A percentile compares a stretch with the other conserved stretches of the same genome.
These are phyloP conservation scores for Leccinum subtestaceum DNA, from an alignment of 768 basidiomycete genomes.

Conservation along the genomic window DNA sequence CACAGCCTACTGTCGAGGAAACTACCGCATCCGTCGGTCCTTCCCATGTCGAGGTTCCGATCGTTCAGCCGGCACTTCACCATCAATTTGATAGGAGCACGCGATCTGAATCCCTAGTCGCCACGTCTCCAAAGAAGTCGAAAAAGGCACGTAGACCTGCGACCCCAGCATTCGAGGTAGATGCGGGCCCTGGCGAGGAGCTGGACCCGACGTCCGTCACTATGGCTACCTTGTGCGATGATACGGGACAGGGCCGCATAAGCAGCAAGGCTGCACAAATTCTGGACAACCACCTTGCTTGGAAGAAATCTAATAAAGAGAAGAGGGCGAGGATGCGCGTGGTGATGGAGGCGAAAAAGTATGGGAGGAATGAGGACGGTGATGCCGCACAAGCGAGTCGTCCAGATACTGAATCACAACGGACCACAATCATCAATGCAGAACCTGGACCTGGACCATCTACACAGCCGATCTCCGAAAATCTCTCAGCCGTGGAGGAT, in stretches of 20 bases:
- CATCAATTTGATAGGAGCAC: constrained; percentile 21
- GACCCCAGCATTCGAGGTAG: constrained; percentile 53
- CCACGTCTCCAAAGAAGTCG: constrained; percentile 33
- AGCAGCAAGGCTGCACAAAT: constrained; percentile 77
- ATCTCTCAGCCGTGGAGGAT: constrained; percentile 31
- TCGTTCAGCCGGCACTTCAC: constrained; percentile 6
- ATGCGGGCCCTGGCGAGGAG: constrained; percentile 69
- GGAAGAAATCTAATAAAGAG: constrained; percentile 69
- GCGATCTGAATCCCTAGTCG: constrained; percentile 14
- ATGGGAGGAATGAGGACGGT: constrained; percentile 56
- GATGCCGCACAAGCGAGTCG: constrained; percentile 26
- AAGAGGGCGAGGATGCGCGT: constrained; percentile 61
- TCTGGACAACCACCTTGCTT: constrained; percentile 63
- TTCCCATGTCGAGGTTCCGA: constrained; percentile 20
- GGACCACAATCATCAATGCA: constrained; percentile 1
- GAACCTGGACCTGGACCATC: constrained; percentile 13
- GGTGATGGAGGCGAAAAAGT: constrained; percentile 72
- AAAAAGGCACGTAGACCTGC: constrained; percentile 43
- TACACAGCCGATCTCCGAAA: constrained; percentile 15
- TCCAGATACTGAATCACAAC: constrained; percentile 13
- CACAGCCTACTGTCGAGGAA: constrained; percentile 1
- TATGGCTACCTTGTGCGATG: constrained; percentile 76
- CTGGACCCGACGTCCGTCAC: constrained; percentile 82
- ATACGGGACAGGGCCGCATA: constrained; percentile 75
- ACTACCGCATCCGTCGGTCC: neutral